phyloP scores from a whole-genome alignment of 345 rosid genomes.

The Eucalyptus pauciflora region DNA sequence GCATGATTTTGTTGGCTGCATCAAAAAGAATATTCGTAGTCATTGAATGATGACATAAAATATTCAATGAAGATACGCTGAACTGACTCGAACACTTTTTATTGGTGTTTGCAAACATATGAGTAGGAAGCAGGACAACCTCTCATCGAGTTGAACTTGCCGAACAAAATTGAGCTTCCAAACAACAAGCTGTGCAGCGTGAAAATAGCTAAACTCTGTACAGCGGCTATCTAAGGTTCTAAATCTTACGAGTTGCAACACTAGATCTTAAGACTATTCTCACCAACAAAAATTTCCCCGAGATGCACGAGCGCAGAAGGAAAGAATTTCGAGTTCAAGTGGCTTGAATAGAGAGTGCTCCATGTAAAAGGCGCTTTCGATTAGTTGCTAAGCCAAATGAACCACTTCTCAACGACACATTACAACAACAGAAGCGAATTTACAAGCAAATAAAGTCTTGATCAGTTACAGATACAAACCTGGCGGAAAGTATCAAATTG shows the following conservation, averaged over 20 bases:
- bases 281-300: not conserved
- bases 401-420: not conserved
- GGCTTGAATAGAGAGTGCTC: not conserved
- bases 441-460: not conserved
- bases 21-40: not conserved
- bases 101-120: not conserved
- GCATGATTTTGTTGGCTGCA: not conserved
- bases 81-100: not conserved
- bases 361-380: not conserved
- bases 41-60: not conserved
- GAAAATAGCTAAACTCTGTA: not conserved
- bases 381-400: not conserved
- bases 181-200: not conserved
- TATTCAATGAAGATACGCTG: not conserved
- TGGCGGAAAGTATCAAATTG: slow-evolving; percentile 79
- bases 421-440: not conserved
- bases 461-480: slow-evolving; percentile 33
- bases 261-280: not conserved
- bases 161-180: not conserved
- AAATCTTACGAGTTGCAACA: not conserved
- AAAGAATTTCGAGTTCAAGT: not conserved
- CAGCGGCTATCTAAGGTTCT: not conserved
- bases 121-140: not conserved
- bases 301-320: not conserved
- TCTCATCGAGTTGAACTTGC: not conserved